Conservation (phyloP, 768 basidiomycete species). For the Austroboletus eburneus region DNA sequence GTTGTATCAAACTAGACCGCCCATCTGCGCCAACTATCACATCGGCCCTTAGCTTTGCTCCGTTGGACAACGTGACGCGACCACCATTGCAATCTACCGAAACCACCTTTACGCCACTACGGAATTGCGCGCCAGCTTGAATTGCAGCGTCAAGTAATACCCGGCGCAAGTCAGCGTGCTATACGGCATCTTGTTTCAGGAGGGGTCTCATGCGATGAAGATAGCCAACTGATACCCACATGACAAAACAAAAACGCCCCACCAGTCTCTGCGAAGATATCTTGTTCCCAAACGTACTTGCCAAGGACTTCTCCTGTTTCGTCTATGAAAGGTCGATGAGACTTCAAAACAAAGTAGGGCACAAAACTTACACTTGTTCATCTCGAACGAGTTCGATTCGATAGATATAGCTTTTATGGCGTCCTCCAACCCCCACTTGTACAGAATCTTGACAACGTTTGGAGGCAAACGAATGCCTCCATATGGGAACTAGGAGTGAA, state of each 20-base stretch:
- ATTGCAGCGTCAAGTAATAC: constrained; percentile 45
- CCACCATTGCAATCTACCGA: constrained; percentile 31
- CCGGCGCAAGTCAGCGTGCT: constrained; percentile 52
- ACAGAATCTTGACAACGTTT: constrained; percentile 53
- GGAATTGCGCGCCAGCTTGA: constrained; percentile 45
- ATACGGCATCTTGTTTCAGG: background rate
- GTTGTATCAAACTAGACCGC: constrained; percentile 38
- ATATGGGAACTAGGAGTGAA: constrained; percentile 27
- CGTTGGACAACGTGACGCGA: constrained; percentile 37
- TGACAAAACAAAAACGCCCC: constrained; percentile 48
- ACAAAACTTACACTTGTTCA: constrained; percentile 26
- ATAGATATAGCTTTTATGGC: constrained; percentile 35
- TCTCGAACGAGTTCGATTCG: constrained; percentile 17
- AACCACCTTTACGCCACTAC: constrained; percentile 38
- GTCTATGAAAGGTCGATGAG: constrained; percentile 29
- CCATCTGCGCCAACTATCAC: constrained; percentile 63
- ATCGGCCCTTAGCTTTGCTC: constrained; percentile 44
- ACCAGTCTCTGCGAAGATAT: constrained; percentile 45
- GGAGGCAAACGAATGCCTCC: constrained; percentile 50
- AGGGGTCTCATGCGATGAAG: background rate
- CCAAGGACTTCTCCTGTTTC: constrained; percentile 43
- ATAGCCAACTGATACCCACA: constrained; percentile 28
- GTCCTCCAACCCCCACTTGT: constrained; percentile 52
- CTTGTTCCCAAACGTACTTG: constrained; percentile 42
- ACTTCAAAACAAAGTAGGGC: background rate